Base-by-base conservation (phyloP, 1,284 basidiomycete genomes). In the Boletus albobrunnescens region DNA sequence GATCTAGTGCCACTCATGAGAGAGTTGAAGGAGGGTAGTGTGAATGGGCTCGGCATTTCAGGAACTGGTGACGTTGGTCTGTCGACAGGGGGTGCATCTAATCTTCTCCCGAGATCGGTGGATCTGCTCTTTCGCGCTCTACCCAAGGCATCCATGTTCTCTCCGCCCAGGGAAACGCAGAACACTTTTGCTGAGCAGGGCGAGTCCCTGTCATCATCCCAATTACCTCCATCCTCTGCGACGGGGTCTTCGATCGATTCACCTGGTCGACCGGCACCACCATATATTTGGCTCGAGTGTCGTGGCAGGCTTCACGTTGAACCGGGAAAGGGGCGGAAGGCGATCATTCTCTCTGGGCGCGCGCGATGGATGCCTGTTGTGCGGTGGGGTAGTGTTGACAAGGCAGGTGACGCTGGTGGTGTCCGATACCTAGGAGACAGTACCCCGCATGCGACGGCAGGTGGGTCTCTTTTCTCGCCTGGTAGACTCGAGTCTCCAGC, bases 1-100 rank as follows among this genome's bases (percentile, higher is more conserved):
- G 94, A 98, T 63, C 77, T 93, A 31, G 87, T 95, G 1, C 92
- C 93, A 0, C 79, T 96, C 53, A 87, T 91, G 78, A 81, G 94
- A 36, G 92, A 95, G 70, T 76, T 97, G 53, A 97, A 97, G 68
- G 94, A 96, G 59, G 76, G 78, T 26, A 80, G 77, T 24, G 62
- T 74, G 8, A 70, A 67, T 17, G 62, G 62, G 13, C 49, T 59
- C 31, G 35, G 44, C 41, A 30, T 36, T 37, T 27, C 44, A 35
- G 51, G 56, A 20, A 44, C 49, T 2, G 33, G 47, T 4, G 63
- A 65, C 26, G 23, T 36, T 24, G 43, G 54, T 19, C 49, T 44
- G 39, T 51, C 48, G 32, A 41, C 39, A 17, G 50, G 24, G 3
- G 17, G 31, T 12, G 28, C 38, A 14, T 28, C 52, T 12, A 50